These are phyloP conservation scores for Aspergillus ochraceoroseus DNA, from an alignment of 2,329 filamentous ascomycete species.

Conservation along the genomic window DNA sequence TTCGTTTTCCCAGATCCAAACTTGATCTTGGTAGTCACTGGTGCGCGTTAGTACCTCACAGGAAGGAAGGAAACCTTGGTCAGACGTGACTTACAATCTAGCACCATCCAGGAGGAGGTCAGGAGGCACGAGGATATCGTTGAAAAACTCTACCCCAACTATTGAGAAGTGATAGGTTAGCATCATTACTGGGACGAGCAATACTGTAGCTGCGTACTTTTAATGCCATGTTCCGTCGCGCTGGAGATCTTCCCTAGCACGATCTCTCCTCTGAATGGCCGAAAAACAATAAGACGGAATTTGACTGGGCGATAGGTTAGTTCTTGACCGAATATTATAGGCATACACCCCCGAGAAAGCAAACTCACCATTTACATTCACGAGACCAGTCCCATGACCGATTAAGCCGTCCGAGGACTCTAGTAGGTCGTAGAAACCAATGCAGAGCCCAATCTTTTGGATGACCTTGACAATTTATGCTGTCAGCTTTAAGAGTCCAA, in stretches of 20 bases:
- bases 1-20: conserved; percentile 78
- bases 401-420: conserved; percentile 90
- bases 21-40: conserved; percentile 67
- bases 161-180: conserved; percentile 16
- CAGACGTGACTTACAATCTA: conserved; percentile 70
- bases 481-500: conserved; percentile 1
- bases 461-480: conserved; percentile 57
- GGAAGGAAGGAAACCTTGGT: neutral
- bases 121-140: conserved; percentile 77
- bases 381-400: conserved; percentile 82
- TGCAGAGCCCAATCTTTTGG: conserved; percentile 87
- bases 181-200: neutral
- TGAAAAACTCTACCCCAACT: conserved; percentile 88
- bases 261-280: conserved; percentile 92
- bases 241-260: conserved; percentile 77
- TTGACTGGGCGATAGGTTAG: conserved; percentile 58
- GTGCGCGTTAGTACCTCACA: conserved; percentile 21
- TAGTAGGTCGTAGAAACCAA: conserved; percentile 86
- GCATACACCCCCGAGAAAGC: neutral
- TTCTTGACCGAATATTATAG: neutral
- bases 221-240: conserved; percentile 66
- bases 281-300: conserved; percentile 88
- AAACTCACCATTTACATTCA: conserved; percentile 80
- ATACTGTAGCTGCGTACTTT: conserved; percentile 46
- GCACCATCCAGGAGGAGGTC: conserved; percentile 70